Evolutionary conservation across 495 filamentous ascomycete species (phyloP), one percentile per base, ranked within the genome.

Genomic region (Achaetomiella virescens): DNA sequence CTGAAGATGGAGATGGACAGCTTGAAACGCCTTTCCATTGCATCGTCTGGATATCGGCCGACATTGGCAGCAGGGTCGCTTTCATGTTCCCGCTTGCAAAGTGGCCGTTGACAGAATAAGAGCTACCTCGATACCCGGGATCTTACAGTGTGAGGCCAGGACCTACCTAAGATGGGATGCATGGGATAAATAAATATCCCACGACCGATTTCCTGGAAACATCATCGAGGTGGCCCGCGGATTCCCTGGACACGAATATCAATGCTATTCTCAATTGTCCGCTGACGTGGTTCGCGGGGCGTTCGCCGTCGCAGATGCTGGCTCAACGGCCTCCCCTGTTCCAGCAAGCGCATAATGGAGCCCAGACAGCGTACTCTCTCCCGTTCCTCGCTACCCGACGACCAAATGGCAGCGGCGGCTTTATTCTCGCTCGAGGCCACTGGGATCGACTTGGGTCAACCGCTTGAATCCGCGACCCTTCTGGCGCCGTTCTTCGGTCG

Each of bases 191-290:
- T 57, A 52, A 57, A 51, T 22, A n/a, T 35, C 37, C 15, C 15
- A 49, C 20, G 18, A 24, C 35, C 22, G 48, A 46, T 36, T 59
- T 57, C 59, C 59, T 60, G 57, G 36, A 20, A 59, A 58, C 54
- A 54, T 59, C 64, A 62, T 64, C 51, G 55, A 58, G 12, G 17
- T 31, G 14, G 52, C 50, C 37, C n/a, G 38, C 24, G 54, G 57
- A 58, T 52, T 47, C 48, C 63, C 61, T 38, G 63, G 56, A 38
- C 44, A 41, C 22, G 46, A 36, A 54, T 24, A 48, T 68, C 62
- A 68, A 68, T 68, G 65, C 62, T 48, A 57, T 61, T 33, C 48
- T 50, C 48, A 21, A 48, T 29, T 36, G 40, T 56, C 41, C 36
- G 38, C 57, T 51, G 48, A 14, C 58, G 50, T 47, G 56, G 61